These are phyloP conservation scores for Meripilus lineatus DNA, from an alignment of 1,284 basidiomycete species.

Conservation along the genomic window DNA sequence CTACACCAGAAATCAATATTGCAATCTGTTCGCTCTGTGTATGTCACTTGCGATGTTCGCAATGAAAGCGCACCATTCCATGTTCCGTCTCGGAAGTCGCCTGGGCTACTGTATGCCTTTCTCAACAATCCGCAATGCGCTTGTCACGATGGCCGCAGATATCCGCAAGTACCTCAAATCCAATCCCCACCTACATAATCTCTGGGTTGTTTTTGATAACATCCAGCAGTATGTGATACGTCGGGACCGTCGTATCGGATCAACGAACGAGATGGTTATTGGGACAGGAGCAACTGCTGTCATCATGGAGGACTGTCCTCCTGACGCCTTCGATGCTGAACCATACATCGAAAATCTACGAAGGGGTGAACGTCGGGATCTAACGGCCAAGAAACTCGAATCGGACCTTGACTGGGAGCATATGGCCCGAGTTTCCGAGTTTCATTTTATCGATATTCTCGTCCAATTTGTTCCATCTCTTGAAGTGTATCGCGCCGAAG, in stretches of 20 bases:
- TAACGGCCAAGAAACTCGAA: conserved; percentile 6
- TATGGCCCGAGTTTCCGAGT: not conserved
- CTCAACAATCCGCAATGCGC: conserved; percentile 5
- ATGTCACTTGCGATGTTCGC: conserved; percentile 10
- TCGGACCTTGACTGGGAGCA: conserved; percentile 9
- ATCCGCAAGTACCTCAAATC: too few species aligned
- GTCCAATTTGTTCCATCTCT: conserved; percentile 11
- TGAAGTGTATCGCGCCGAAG: not conserved
- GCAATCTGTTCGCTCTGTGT: conserved; percentile 8
- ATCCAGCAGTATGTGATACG: conserved; percentile 5
- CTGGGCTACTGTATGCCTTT: conserved; percentile 10
- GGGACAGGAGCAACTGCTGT: conserved; percentile 12
- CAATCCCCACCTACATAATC: too few species aligned
- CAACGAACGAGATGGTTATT: conserved; percentile 11
- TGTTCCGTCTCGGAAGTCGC: conserved; percentile 11
- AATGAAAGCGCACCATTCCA: conserved; percentile 12
- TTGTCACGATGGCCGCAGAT: conserved; percentile 9
- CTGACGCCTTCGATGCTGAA: conserved; percentile 3
- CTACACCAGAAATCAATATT: conserved; percentile 5
- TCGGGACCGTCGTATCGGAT: conserved; percentile 8
- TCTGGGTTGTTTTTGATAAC: conserved; percentile 13
- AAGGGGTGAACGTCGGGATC: not conserved
- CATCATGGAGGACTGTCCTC: conserved; percentile 5
- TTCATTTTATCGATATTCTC: conserved; percentile 7
- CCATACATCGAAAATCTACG: not conserved